Evolutionary conservation across 345 rosid species (phyloP), one percentile per base, ranked within the genome.

Genomic region (Moricandia moricandioides): DNA sequence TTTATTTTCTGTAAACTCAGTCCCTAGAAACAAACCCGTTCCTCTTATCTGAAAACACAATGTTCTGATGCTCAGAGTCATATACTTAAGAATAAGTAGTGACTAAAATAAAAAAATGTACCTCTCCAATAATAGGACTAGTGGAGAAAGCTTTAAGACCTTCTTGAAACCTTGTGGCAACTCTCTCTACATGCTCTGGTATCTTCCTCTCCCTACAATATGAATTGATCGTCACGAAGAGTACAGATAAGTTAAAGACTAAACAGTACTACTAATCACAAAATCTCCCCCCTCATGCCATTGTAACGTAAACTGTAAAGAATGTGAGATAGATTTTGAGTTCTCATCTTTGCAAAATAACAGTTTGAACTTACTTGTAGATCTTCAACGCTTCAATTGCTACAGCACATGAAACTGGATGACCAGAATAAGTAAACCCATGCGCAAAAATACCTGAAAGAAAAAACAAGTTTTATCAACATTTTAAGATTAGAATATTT

Each of bases 391-490:
- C 83, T 79, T 91, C 99, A 17, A 88, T 30, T 69, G 97, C 96
- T 60, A 95, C 97, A 4, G 94, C 96, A 57, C 99, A 95, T 63
- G 97, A 76, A 54, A 92, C 97, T 35, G 97, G 97, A 82, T 92
- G 99, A 72, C 98, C 99, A 16, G 99, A 90, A 77, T 90, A 90
- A 56, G 98, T 92, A 69, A 92, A 95, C 74, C 99, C 99, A 82
- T 92, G 99, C 62, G 93, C 83, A 78, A 92, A 95, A 40, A 76
- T 0, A 68, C 99, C 99, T 95, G 83, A 77, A 81, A 10, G 34
- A 16, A 55, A 17, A 6, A 6, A 2, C 8, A 74, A 29, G 47
- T 11, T 54, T 34, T 16, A 11, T 33, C 37, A 33, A 33, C 37
- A 33, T 33, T 1, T 33, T 72, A 49, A 65, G 59, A 40, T 31